Evolutionary conservation across 768 basidiomycete species (phyloP).

Genomic region (Russula griseocarnosa): DNA sequence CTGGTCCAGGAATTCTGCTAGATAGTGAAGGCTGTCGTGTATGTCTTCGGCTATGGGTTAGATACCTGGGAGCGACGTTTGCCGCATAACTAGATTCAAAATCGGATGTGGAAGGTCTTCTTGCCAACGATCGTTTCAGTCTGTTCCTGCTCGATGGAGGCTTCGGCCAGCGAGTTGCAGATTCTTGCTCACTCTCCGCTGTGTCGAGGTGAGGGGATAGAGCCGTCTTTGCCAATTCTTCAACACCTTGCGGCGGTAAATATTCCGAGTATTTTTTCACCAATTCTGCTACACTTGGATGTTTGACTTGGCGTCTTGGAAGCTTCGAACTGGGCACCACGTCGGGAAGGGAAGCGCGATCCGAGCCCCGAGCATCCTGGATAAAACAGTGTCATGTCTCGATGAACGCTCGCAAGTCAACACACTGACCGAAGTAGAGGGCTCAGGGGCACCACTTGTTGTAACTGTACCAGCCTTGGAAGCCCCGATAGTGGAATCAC

Average conservation of each 20-base stretch:
- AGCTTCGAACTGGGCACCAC: constrained; percentile 49
- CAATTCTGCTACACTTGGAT: constrained; percentile 76
- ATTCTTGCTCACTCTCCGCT: constrained; percentile 75
- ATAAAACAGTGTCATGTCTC: constrained; percentile 4
- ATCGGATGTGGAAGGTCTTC: constrained; percentile 69
- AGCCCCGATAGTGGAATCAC: constrained; percentile 81
- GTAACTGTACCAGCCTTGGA: constrained; percentile 26
- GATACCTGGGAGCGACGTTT: constrained; percentile 80
- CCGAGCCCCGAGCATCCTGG: constrained; percentile 5
- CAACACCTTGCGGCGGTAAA: constrained; percentile 65
- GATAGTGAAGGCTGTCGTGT: constrained; percentile 35
- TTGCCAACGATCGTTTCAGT: constrained; percentile 48
- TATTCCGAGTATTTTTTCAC: constrained; percentile 80
- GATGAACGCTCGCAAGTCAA: too few species aligned
- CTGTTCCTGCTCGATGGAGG: constrained; percentile 45
- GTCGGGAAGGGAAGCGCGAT: constrained; percentile 28
- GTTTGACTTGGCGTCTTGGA: constrained; percentile 54
- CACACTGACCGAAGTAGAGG: constrained; percentile 27
- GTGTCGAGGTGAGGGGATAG: constrained; percentile 57
- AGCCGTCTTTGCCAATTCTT: constrained; percentile 68
- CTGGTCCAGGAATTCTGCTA: constrained; percentile 53
- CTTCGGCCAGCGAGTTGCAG: constrained; percentile 36
- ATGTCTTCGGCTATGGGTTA: constrained; percentile 49
- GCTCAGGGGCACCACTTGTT: constrained; percentile 4
- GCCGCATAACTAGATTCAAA: constrained; percentile 90